phyloP scores from a whole-genome alignment of 208 protist species.

The Trypanosomatidae sp. region DNA sequence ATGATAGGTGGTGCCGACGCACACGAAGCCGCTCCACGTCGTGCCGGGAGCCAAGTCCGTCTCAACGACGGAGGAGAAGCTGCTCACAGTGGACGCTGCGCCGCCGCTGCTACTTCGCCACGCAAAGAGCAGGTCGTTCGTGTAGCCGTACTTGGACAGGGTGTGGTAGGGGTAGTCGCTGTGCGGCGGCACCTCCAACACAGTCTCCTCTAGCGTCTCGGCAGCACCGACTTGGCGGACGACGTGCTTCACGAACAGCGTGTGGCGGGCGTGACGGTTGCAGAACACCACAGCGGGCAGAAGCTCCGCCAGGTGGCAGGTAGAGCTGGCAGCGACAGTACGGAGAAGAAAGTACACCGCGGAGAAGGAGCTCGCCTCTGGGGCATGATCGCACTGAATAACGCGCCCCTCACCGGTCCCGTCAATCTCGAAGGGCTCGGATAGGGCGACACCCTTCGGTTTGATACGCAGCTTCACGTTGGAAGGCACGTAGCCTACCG shows the following conservation, averaged over 20 bases:
- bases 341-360: conserved; percentile 26
- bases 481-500: conserved; percentile 29
- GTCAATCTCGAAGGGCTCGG: conserved; percentile 34
- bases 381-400: conserved; percentile 25
- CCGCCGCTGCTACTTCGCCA: conserved; percentile 7
- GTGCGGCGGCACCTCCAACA: conserved; percentile 16
- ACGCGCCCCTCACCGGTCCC: conserved; percentile 22
- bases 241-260: conserved; percentile 28
- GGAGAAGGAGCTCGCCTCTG: conserved; percentile 8
- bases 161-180: conserved; percentile 21
- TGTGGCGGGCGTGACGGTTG: conserved; percentile 21
- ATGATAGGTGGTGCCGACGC: conserved; percentile 22
- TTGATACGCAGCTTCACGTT: conserved; percentile 24
- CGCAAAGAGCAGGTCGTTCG: conserved; percentile 42
- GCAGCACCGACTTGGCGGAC: conserved; percentile 18
- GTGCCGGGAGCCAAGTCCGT: conserved; percentile 34
- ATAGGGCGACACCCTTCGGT: conserved; percentile 18
- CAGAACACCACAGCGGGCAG: conserved; percentile 29
- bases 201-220: conserved; percentile 17
- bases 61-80: conserved; percentile 28
- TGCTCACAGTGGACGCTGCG: background rate
- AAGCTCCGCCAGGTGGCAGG: conserved; percentile 15
- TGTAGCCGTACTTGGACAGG: conserved; percentile 41
- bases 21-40: conserved; percentile 44
- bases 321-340: conserved; percentile 6